These are phyloP conservation scores for Beauveria australis DNA, from an alignment of 2,329 filamentous ascomycete species.

Conservation along the genomic window DNA sequence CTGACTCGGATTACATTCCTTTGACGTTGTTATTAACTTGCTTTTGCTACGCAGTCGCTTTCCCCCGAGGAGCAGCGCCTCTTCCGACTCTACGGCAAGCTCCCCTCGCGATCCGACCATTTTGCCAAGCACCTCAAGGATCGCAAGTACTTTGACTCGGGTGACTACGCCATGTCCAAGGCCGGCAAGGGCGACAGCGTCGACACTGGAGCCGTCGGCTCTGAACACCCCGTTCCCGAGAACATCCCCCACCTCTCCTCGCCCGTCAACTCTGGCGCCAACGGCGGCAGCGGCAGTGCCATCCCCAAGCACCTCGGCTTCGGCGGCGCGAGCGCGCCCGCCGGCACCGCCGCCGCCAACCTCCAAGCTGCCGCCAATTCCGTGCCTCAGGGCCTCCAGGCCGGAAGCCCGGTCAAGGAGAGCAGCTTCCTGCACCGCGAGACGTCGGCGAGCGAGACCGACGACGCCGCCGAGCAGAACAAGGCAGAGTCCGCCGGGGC, in stretches of 20 bases:
- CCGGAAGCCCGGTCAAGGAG: slow-evolving; percentile 83
- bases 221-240: slow-evolving; percentile 88
- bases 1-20: neutral
- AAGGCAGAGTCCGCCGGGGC: neutral
- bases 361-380: slow-evolving; percentile 12
- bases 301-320: slow-evolving; percentile 20
- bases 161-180: slow-evolving; percentile 93
- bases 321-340: slow-evolving; percentile 27
- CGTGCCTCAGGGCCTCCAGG: slow-evolving; percentile 35
- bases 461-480: slow-evolving; percentile 11
- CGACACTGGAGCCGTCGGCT: slow-evolving; percentile 87
- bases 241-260: slow-evolving; percentile 87
- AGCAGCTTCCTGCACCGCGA: slow-evolving; percentile 78
- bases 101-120: slow-evolving; percentile 91
- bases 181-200: slow-evolving; percentile 93
- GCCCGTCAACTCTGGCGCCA: slow-evolving; percentile 39
- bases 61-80: slow-evolving; percentile 92
- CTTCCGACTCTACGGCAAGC: slow-evolving; percentile 95
- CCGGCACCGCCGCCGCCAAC: slow-evolving; percentile 11
- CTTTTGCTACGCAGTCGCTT: slow-evolving; percentile 57
- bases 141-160: slow-evolving; percentile 97
- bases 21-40: neutral
- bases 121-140: slow-evolving; percentile 98
- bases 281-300: slow-evolving; percentile 22
- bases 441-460: slow-evolving; percentile 51